Conservation (phyloP, 176 grass and related monocot genomes). For the Eragrostis curvula region DNA sequence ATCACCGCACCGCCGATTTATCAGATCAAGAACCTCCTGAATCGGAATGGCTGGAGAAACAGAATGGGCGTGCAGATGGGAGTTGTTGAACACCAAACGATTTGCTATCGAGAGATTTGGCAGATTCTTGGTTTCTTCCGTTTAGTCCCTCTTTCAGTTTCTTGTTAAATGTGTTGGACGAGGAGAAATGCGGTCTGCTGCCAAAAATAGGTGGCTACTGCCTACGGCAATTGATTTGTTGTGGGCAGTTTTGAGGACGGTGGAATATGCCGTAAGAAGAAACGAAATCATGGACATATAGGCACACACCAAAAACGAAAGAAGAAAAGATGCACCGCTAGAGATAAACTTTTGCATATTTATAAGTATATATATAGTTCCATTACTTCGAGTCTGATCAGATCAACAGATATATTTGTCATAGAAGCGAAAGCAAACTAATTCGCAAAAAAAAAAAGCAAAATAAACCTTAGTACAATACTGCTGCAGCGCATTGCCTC, state of each 20-base stretch:
- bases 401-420: too few relatives aligned
- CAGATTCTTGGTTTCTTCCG: constrained; percentile 11
- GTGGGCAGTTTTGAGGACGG: background rate
- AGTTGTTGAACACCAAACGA: background rate
- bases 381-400: too few relatives aligned
- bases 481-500: too few relatives aligned
- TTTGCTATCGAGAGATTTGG: background rate
- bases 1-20: constrained; percentile 35
- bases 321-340: too few relatives aligned
- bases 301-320: too few relatives aligned
- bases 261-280: too few relatives aligned
- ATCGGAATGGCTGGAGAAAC: background rate
- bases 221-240: background rate
- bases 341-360: too few relatives aligned
- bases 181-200: background rate
- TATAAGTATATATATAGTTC: too few relatives aligned
- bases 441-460: too few relatives aligned
- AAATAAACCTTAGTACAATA: too few relatives aligned
- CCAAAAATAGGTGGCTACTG: background rate
- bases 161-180: background rate
- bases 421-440: too few relatives aligned
- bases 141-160: constrained; percentile 7
- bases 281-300: too few relatives aligned
- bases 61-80: background rate
- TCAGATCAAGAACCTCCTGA: background rate